A percentile compares a stretch with the other conserved stretches of the same genome.
These are phyloP conservation scores for Ceratobasidium sp. DNA, from an alignment of 1,284 basidiomycete genomes.

Conservation along the genomic window DNA sequence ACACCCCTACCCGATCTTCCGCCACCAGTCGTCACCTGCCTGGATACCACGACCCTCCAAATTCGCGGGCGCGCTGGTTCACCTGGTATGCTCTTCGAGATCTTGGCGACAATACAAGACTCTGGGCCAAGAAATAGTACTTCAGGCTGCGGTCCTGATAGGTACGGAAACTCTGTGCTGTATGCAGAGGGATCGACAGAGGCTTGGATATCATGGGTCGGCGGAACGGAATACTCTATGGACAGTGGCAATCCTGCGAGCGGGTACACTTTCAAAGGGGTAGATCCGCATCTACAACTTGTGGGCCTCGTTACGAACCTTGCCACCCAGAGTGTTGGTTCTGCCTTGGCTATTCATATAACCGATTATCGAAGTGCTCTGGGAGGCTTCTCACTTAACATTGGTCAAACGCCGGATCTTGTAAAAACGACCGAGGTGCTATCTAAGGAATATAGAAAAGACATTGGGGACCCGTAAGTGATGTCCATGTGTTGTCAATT, in stretches of 20 bases:
- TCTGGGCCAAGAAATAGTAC: conserved; percentile 50
- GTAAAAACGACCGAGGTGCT: conserved; percentile 64
- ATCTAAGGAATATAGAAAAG: conserved; percentile 59
- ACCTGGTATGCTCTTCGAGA: conserved; percentile 73
- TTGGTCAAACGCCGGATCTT: conserved; percentile 65
- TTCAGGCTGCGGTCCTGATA: conserved; percentile 54
- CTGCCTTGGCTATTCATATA: conserved; percentile 52
- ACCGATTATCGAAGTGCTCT: conserved; percentile 58
- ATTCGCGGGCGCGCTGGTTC: conserved; percentile 61
- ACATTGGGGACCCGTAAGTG: conserved; percentile 58
- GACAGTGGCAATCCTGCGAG: conserved; percentile 63
- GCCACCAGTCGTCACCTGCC: conserved; percentile 59
- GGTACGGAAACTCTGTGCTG: conserved; percentile 46
- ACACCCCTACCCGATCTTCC: conserved; percentile 15
- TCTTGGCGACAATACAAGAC: conserved; percentile 60
- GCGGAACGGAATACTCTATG: conserved; percentile 71
- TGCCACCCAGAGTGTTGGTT: conserved; percentile 43
- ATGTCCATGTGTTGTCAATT: background rate
- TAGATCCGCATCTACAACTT: conserved; percentile 63
- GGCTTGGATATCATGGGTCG: conserved; percentile 71
- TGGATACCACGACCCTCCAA: conserved; percentile 61
- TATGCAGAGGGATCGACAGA: conserved; percentile 56
- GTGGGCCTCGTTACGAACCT: conserved; percentile 51
- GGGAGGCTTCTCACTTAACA: conserved; percentile 60
- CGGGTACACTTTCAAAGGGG: conserved; percentile 66